A percentile compares a stretch with the other conserved stretches of the same genome.
Evolutionary conservation across 768 basidiomycete species (phyloP).

Genomic region (Hericium rajendrae): DNA sequence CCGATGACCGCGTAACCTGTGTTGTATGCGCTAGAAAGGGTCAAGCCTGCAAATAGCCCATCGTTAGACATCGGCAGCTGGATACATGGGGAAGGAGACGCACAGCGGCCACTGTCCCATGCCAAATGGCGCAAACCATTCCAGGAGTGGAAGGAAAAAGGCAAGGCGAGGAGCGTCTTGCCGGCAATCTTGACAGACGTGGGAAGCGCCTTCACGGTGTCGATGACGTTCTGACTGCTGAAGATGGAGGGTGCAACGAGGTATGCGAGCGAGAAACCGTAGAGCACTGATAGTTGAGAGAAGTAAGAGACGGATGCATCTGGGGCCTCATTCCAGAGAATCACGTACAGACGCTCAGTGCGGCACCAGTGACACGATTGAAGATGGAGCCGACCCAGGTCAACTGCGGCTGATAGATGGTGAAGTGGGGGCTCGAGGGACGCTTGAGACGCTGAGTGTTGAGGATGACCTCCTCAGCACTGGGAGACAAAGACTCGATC

Average conservation of each 20-base stretch:
- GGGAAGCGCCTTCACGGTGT: conserved; percentile 61
- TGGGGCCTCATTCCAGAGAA: background rate
- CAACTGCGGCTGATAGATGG: conserved; percentile 93
- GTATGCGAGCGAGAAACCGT: conserved; percentile 81
- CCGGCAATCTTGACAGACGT: conserved; percentile 65
- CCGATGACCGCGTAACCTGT: conserved; percentile 82
- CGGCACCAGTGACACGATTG: conserved; percentile 80
- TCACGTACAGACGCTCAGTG: conserved; percentile 64
- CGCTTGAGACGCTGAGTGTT: conserved; percentile 83
- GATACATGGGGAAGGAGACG: conserved; percentile 24
- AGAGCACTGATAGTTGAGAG: conserved; percentile 49
- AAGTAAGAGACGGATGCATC: background rate
- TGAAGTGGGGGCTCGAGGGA: conserved; percentile 91
- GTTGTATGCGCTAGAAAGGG: conserved; percentile 68
- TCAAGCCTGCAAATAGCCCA: conserved; percentile 45
- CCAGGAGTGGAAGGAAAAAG: conserved; percentile 84
- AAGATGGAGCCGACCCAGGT: conserved; percentile 85
- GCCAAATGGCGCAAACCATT: conserved; percentile 86
- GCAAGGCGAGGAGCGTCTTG: conserved; percentile 73
- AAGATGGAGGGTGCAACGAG: conserved; percentile 74
- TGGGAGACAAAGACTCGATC: conserved; percentile 54
- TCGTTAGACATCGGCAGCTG: background rate
- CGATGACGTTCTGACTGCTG: conserved; percentile 69
- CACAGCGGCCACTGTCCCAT: conserved; percentile 89
- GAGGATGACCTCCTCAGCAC: conserved; percentile 52